Percentiles rank a stretch among this genome's conserved stretches.
phyloP scores from a whole-genome alignment of 2,329 filamentous ascomycete species.

The Zalaria obscura region DNA sequence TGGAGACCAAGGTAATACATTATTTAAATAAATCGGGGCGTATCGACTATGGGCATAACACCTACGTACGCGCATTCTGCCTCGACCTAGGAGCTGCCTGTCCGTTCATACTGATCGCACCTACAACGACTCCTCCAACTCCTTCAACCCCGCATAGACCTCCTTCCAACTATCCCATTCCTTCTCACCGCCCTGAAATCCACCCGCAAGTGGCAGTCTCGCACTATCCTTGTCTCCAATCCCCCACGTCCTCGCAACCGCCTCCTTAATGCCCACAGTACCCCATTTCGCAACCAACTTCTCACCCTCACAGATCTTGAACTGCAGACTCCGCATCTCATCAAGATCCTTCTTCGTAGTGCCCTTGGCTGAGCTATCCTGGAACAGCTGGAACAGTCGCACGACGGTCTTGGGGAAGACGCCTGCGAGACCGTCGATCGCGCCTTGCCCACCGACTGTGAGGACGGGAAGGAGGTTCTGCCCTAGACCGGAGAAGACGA shows the following conservation, averaged over 20 bases:
- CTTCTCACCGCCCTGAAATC: conserved; percentile 41
- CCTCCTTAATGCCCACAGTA: conserved; percentile 53
- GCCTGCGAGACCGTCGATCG: conserved; percentile 52
- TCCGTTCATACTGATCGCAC: not conserved
- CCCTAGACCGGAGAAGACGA: conserved; percentile 49
- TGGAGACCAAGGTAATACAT: no score
- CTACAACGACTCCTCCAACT: conserved; percentile 24
- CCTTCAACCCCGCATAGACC: conserved; percentile 28
- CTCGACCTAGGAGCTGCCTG: no score
- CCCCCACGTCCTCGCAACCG: conserved; percentile 41
- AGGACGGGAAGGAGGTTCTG: conserved; percentile 52
- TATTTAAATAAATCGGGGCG: no score
- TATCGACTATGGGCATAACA: no score
- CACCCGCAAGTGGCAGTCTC: conserved; percentile 43
- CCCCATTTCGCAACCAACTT: conserved; percentile 47
- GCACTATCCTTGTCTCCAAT: conserved; percentile 46
- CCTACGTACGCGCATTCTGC: no score
- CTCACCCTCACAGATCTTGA: conserved; percentile 45
- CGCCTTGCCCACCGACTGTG: conserved; percentile 47
- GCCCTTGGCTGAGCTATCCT: conserved; percentile 25
- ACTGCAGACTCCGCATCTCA: conserved; percentile 44
- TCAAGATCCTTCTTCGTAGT: conserved; percentile 25
- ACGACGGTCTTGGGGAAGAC: conserved; percentile 51
- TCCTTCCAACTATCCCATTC: conserved; percentile 43
- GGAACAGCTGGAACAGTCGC: conserved; percentile 38